Conservation (phyloP, 257 asterid species). For the Lycium ferocissimum region DNA sequence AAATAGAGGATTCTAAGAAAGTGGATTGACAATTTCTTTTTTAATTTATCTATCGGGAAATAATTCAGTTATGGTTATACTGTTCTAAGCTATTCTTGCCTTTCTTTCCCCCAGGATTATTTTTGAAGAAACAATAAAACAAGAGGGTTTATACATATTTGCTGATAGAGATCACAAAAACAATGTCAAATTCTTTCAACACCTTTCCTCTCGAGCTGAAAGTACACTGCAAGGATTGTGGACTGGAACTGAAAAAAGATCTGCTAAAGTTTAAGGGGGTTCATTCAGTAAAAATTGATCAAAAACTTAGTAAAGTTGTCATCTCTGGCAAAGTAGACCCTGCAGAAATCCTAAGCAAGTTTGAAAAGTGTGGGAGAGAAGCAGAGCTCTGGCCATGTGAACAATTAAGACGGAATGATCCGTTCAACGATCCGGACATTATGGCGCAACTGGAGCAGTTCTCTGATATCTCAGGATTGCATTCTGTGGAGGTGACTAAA, state of each 20-base stretch:
- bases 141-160: background rate
- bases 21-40: too few species aligned
- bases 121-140: background rate
- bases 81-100: background rate
- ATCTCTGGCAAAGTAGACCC: constrained; percentile 39
- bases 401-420: background rate
- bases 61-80: too few species aligned
- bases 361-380: constrained; percentile 31
- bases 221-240: constrained; percentile 38
- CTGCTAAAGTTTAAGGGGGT: constrained; percentile 22
- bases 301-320: constrained; percentile 26
- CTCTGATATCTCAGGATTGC: background rate
- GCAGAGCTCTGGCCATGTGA: constrained; percentile 37
- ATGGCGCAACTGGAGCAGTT: constrained; percentile 7
- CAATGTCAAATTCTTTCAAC: background rate
- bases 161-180: background rate
- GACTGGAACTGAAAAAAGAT: constrained; percentile 23
- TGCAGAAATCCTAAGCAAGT: constrained; percentile 20
- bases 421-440: constrained; percentile 28
- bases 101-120: background rate
- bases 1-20: too few species aligned
- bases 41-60: too few species aligned
- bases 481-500: constrained; percentile 20
- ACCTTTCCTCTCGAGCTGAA: constrained; percentile 33
- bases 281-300: constrained; percentile 7